These are phyloP conservation scores for Akebia trifoliata DNA, from an alignment of 164 flowering plant genomes.

Conservation along the genomic window DNA sequence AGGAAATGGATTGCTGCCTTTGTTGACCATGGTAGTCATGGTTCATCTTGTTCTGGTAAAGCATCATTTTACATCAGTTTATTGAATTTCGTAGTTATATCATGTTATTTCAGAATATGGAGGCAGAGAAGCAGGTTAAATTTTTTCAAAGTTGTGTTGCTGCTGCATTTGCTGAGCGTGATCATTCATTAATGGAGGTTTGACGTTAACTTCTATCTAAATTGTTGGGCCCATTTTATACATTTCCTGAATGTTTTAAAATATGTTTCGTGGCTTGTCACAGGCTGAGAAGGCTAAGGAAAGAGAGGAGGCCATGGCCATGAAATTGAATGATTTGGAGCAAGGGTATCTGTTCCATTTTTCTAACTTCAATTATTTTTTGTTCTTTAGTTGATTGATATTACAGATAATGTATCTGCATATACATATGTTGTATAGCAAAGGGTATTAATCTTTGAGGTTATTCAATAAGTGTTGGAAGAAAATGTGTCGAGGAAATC, in stretches of 20 bases:
- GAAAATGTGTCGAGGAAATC: neutral
- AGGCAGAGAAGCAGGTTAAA: conserved; percentile 85
- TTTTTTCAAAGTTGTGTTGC: conserved; percentile 93
- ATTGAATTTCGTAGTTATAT: neutral
- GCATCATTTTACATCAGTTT: neutral
- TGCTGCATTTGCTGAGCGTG: conserved; percentile 94
- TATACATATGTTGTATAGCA: neutral
- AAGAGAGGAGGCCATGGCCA: conserved; percentile 60
- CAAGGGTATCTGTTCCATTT: conserved; percentile 37
- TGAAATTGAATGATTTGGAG: conserved; percentile 39
- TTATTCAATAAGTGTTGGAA: neutral
- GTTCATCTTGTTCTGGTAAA: neutral
- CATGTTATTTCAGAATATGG: conserved; percentile 50
- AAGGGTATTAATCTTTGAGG: neutral
- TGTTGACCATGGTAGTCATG: neutral
- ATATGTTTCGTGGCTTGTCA: conserved; percentile 9
- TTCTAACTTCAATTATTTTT: neutral
- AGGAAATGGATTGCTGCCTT: neutral
- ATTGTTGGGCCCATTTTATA: neutral
- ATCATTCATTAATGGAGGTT: conserved; percentile 87
- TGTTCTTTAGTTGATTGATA: neutral
- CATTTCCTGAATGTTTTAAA: conserved; percentile 4
- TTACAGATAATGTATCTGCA: neutral
- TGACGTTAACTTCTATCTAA: conserved; percentile 4
- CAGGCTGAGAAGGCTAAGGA: conserved; percentile 97